phyloP scores from a whole-genome alignment of 306 rosid genomes.

The Acacia melanoxylon region DNA sequence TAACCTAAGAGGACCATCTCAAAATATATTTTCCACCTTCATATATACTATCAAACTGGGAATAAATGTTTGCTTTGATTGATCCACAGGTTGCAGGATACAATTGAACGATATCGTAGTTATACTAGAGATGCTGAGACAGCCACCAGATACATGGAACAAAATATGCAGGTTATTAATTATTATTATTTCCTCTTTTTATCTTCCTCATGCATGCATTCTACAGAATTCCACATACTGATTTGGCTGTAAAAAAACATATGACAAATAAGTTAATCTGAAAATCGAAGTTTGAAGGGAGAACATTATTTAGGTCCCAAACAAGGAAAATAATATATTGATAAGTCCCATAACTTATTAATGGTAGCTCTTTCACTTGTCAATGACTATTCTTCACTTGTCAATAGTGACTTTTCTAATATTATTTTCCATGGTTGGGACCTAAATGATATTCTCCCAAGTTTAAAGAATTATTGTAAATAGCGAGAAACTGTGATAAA shows the following conservation, averaged over 20 bases:
- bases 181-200: background rate
- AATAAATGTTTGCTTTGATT: background rate
- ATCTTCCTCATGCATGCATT: background rate
- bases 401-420: no score
- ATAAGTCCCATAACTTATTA: no score
- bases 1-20: no score
- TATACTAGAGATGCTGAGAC: slow-evolving; percentile 38
- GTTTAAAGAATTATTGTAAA: no score
- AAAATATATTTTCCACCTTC: background rate
- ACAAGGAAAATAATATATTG: no score
- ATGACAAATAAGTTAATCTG: no score
- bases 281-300: no score
- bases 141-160: slow-evolving; percentile 32
- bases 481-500: background rate
- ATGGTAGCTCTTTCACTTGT: no score
- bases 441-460: no score
- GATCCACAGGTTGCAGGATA: slow-evolving; percentile 47
- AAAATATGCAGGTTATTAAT: slow-evolving; percentile 45
- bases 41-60: background rate
- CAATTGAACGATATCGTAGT: slow-evolving; percentile 55
- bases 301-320: no score
- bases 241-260: background rate
- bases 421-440: no score
- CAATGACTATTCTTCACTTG: no score
- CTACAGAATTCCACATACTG: background rate